Conservation (phyloP, 2,329 filamentous ascomycete genomes). For the Ophiobolus disseminans region DNA sequence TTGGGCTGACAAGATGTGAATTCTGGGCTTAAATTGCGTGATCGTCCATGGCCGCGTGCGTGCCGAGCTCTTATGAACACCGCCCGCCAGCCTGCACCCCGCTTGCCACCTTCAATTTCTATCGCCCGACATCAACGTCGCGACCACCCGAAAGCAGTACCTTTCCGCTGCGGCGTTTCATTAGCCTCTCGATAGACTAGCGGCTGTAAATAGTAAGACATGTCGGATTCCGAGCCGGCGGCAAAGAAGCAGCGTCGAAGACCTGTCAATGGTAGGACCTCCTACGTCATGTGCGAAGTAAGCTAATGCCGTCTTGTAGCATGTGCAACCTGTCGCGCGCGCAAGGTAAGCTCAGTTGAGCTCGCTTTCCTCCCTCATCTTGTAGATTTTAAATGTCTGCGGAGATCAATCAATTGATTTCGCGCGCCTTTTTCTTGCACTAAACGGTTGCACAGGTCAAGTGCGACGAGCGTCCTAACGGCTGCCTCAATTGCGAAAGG, state of each 20-base stretch:
- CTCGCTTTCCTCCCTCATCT: neutral
- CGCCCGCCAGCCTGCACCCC: neutral
- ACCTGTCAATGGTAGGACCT: conserved; percentile 13
- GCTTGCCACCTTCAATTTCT: neutral
- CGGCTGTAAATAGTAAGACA: neutral
- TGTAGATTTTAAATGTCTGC: too few relatives aligned
- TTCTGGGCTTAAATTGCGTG: conserved; percentile 2
- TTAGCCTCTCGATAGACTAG: too few relatives aligned
- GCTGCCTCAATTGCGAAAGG: conserved; percentile 40
- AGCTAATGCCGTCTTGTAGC: conserved; percentile 16
- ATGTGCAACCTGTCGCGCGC: conserved; percentile 26
- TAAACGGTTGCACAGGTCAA: conserved; percentile 31
- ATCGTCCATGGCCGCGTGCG: neutral
- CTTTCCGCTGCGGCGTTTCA: too few relatives aligned
- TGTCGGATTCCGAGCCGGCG: conserved; percentile 5
- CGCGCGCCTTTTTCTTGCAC: neutral
- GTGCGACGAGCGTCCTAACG: conserved; percentile 41
- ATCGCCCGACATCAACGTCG: neutral
- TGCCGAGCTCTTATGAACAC: conserved; percentile 6
- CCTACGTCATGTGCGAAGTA: conserved; percentile 1
- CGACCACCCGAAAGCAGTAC: conserved; percentile 8
- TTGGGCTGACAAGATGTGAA: neutral
- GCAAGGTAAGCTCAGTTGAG: conserved; percentile 17
- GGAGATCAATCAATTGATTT: too few relatives aligned
- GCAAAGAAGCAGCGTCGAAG: conserved; percentile 10